These are phyloP conservation scores for Tilletia indica DNA, from an alignment of 1,284 basidiomycete genomes.

Conservation along the genomic window DNA sequence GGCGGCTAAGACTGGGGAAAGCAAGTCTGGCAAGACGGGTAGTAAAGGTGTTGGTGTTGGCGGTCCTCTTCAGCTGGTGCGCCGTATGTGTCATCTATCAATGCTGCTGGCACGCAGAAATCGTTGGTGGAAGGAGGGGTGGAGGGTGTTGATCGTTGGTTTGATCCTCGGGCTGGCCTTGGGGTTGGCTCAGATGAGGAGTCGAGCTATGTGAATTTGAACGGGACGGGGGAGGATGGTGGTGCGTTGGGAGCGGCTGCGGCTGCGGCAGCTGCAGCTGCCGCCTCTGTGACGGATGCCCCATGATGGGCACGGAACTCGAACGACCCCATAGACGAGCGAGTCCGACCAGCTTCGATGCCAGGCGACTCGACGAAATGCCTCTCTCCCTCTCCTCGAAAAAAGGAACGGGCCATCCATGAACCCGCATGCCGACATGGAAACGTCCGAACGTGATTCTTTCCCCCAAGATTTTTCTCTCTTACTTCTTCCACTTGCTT, in stretches of 20 bases:
- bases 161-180: not conserved
- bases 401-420: too few species aligned
- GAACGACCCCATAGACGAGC: too few species aligned
- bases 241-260: not conserved
- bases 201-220: conserved; percentile 10
- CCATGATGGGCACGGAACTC: too few species aligned
- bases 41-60: not conserved
- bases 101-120: too few species aligned
- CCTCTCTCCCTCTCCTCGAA: too few species aligned
- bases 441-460: too few species aligned
- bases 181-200: not conserved
- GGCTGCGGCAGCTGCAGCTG: not conserved
- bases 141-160: not conserved
- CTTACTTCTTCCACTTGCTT: too few species aligned
- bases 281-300: not conserved
- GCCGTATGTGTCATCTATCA: too few species aligned
- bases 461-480: too few species aligned
- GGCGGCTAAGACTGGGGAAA: not conserved
- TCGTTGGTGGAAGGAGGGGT: not conserved
- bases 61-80: not conserved
- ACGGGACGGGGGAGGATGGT: not conserved
- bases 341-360: too few species aligned
- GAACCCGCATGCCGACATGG: too few species aligned
- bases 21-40: not conserved
- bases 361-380: too few species aligned